Percentiles rank a stretch among this genome's conserved stretches.
These are phyloP conservation scores for Malus sylvestris DNA, from an alignment of 306 rosid genomes.

Conservation along the genomic window DNA sequence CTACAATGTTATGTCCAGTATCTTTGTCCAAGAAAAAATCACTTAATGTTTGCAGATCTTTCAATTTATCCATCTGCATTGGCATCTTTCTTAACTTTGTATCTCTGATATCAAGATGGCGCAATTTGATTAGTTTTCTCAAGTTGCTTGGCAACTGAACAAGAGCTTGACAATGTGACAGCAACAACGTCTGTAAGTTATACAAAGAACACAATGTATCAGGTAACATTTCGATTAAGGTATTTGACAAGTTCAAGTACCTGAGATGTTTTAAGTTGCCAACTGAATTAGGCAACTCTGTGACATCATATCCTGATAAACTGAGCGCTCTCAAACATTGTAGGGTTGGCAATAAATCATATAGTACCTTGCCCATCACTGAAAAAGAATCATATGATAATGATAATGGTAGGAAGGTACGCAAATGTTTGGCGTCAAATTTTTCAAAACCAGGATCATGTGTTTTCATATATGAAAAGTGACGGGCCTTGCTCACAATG, in stretches of 20 bases:
- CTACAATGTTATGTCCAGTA: background rate
- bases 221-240: slow-evolving; percentile 1
- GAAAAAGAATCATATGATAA: background rate
- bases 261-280: background rate
- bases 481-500: background rate
- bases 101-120: slow-evolving; percentile 8
- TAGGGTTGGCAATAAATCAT: background rate
- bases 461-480: background rate
- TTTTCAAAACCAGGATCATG: background rate
- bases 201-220: background rate
- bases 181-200: slow-evolving; percentile 7
- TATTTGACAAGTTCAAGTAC: slow-evolving; percentile 12
- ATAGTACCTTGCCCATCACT: background rate
- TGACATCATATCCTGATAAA: background rate
- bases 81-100: slow-evolving; percentile 13
- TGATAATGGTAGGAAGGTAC: background rate
- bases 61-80: slow-evolving; percentile 1
- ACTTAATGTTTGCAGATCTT: background rate
- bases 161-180: slow-evolving; percentile 5
- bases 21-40: background rate
- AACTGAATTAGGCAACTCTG: background rate
- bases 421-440: background rate
- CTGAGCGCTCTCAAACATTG: background rate
- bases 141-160: slow-evolving; percentile 3
- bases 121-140: slow-evolving; percentile 2